Base-by-base conservation (phyloP, 345 rosid genomes). In the Cochlearia excelsa region DNA sequence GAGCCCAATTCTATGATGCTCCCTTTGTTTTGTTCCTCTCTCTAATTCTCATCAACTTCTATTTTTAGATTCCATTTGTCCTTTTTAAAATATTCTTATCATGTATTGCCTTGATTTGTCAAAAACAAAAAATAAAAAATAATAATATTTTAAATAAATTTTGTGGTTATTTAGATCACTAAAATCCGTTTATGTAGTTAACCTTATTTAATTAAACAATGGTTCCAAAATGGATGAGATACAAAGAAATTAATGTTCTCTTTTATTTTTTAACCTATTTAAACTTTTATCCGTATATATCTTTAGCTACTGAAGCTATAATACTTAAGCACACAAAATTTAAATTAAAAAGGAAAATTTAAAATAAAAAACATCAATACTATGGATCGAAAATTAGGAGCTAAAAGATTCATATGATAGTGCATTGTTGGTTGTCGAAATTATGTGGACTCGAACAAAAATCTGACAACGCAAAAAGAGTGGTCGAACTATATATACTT, bases 381-480 rank as follows among this genome's bases (percentile, higher is more conserved):
- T 2, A 45, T 3, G 28, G 7, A 46, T 34, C 2, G 46, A 61
- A 62, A 42, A 35, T 55, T 3, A 47, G 3, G 46, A 59, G 30
- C 38, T 2, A 34, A 31, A 69, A 68, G 61, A 61, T 61, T 68
- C 61, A 68, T 35, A 59, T 46, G 37, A 54, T 62, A 57, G 62
- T 61, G 69, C 43, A 46, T 56, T 43, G 63, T 56, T 63, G 42
- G 64, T 70, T 70, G 69, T 63, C 59, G 34, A 69, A 44, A 56
- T 63, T 64, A 70, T 70, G 63, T 70, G 65, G 69, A 57, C 51
- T 31, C 64, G 67, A 70, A 63, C 73, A 54, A 56, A 34, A 55
- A 7, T 9, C 51, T 70, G 69, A 63, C 69, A 70, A 37, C 69
- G 4, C 74, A 63, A 48, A 56, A 63, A 70, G 64, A 63, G 42